phyloP scores from a whole-genome alignment of 169 alveolate species.

The Plasmodium chabaudi region DNA sequence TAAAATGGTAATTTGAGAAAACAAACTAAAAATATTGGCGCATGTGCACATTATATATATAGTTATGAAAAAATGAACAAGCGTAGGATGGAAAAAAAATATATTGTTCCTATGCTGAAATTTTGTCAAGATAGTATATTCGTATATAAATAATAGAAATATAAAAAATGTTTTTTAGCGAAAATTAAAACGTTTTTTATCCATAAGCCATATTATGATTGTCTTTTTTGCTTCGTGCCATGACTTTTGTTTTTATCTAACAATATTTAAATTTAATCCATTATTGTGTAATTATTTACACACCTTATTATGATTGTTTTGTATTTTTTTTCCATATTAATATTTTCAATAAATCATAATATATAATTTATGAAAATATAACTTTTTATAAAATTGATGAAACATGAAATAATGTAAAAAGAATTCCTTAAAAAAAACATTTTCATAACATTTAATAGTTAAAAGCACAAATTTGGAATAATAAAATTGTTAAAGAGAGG shows the following conservation, averaged over 20 bases:
- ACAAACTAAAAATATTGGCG: background rate
- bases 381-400: background rate
- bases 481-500: background rate
- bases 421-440: background rate
- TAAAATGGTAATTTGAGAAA: too few relatives aligned
- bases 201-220: background rate
- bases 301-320: background rate
- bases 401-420: background rate
- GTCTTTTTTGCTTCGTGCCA: constrained; percentile 1
- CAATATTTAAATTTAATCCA: background rate
- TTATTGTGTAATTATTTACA: background rate
- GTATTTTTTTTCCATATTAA: background rate
- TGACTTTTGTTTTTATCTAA: background rate
- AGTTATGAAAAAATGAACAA: too few relatives aligned
- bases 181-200: constrained; percentile 50
- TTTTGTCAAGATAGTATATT: too few relatives aligned
- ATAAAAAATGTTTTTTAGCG: constrained; percentile 35
- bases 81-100: too few relatives aligned
- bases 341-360: background rate
- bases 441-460: background rate
- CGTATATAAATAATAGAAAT: background rate
- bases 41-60: background rate
- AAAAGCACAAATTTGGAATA: background rate
- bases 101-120: too few relatives aligned
- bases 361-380: background rate